Percentiles rank a stretch among this genome's conserved stretches.
phyloP scores from a whole-genome alignment of 768 basidiomycete species.

The Sistotremastrum niveocremeum region DNA sequence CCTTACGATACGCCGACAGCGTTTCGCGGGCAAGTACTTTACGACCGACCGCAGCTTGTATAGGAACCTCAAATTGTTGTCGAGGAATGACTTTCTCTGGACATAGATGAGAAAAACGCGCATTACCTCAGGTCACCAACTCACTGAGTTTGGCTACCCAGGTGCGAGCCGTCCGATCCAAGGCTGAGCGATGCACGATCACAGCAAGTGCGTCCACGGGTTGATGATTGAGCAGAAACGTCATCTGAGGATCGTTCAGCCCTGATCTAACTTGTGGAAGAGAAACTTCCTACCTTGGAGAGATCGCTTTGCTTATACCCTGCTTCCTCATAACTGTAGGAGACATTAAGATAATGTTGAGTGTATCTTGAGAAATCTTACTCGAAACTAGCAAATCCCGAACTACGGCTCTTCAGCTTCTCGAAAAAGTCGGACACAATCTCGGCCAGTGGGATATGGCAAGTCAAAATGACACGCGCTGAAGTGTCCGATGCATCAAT shows the following conservation, averaged over 20 bases:
- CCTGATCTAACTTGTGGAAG: neutral
- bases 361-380: slow-evolving; percentile 22
- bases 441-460: slow-evolving; percentile 77
- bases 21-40: slow-evolving; percentile 86
- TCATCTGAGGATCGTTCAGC: slow-evolving; percentile 42
- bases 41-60: slow-evolving; percentile 83
- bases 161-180: slow-evolving; percentile 56
- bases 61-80: slow-evolving; percentile 89
- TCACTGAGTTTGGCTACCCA: slow-evolving; percentile 92
- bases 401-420: slow-evolving; percentile 83
- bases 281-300: slow-evolving; percentile 47
- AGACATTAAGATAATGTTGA: slow-evolving; percentile 4
- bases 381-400: slow-evolving; percentile 89
- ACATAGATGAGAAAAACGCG: neutral
- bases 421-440: slow-evolving; percentile 95
- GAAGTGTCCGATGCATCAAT: slow-evolving; percentile 45
- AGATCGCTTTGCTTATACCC: slow-evolving; percentile 76
- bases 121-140: slow-evolving; percentile 14
- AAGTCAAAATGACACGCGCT: slow-evolving; percentile 67
- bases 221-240: slow-evolving; percentile 77
- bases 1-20: slow-evolving; percentile 70
- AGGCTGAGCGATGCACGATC: slow-evolving; percentile 74
- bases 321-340: slow-evolving; percentile 78
- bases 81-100: slow-evolving; percentile 84
- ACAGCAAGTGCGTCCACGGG: slow-evolving; percentile 89